phyloP scores from a whole-genome alignment of 495 filamentous ascomycete genomes.

The Neohortaea acidophila region DNA sequence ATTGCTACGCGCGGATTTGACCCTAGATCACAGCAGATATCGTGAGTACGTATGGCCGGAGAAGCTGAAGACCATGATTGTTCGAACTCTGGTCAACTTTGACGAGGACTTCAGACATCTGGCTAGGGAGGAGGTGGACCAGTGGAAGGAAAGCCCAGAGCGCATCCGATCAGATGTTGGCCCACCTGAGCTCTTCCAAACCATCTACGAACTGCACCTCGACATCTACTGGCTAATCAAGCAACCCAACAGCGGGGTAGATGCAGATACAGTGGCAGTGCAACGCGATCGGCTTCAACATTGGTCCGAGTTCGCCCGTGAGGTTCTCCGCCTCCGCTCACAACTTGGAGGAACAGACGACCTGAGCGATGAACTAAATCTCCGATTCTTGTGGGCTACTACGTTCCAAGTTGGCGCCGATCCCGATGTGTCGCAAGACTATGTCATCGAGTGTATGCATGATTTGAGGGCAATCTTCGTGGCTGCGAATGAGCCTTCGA shows the following conservation, averaged over 20 bases:
- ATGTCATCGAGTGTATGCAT: conserved; percentile 65
- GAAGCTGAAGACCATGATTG: conserved; percentile 50
- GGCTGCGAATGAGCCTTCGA: conserved; percentile 27
- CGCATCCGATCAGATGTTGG: background rate
- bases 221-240: conserved; percentile 69
- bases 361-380: conserved; percentile 31
- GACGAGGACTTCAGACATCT: conserved; percentile 49
- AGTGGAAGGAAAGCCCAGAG: background rate
- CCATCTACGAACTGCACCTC: conserved; percentile 76
- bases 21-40: conserved; percentile 37
- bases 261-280: conserved; percentile 37
- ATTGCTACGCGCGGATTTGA: conserved; percentile 17
- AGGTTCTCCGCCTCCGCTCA: conserved; percentile 33
- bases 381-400: conserved; percentile 73
- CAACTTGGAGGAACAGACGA: conserved; percentile 8
- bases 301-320: conserved; percentile 59
- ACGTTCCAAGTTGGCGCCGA: conserved; percentile 57
- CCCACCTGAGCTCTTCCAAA: conserved; percentile 46
- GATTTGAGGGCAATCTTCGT: conserved; percentile 43
- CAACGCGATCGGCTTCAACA: conserved; percentile 56
- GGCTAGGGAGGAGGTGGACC: conserved; percentile 21
- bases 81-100: conserved; percentile 48
- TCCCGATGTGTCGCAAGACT: conserved; percentile 54
- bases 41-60: conserved; percentile 53
- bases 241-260: conserved; percentile 54